A percentile compares a stretch with the other conserved stretches of the same genome.
These are phyloP conservation scores for Neurospora sp. DNA, from an alignment of 495 filamentous ascomycete genomes.

Conservation along the genomic window DNA sequence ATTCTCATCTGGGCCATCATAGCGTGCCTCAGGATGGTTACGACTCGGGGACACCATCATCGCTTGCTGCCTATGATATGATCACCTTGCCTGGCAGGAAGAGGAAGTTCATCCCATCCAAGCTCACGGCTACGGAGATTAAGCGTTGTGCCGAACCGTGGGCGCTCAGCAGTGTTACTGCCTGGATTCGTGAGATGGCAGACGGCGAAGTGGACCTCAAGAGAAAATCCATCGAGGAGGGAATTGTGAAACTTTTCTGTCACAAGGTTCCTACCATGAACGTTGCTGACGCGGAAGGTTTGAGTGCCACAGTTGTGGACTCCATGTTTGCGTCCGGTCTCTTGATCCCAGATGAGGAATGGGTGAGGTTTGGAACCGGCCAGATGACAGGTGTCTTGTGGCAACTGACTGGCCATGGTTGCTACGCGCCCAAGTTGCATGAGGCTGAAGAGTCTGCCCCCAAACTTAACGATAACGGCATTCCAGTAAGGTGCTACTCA, in stretches of 20 bases:
- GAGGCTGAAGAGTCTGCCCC: slow-evolving; percentile 44
- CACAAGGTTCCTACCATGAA: slow-evolving; percentile 99
- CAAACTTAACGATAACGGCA: slow-evolving; percentile 27
- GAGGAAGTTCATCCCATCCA: slow-evolving; percentile 78
- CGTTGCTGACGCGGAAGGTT: slow-evolving; percentile 84
- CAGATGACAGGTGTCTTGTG: slow-evolving; percentile 78
- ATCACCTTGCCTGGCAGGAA: slow-evolving; percentile 61
- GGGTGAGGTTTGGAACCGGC: slow-evolving; percentile 81
- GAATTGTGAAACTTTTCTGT: slow-evolving; percentile 82
- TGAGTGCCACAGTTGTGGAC: slow-evolving; percentile 67
- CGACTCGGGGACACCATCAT: slow-evolving; percentile 41
- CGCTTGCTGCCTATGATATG: slow-evolving; percentile 51
- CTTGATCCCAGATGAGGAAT: slow-evolving; percentile 86
- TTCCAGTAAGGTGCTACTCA: slow-evolving; percentile 77
- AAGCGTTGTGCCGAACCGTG: slow-evolving; percentile 82
- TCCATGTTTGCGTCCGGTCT: slow-evolving; percentile 73
- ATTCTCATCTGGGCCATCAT: slow-evolving; percentile 36
- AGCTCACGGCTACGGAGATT: slow-evolving; percentile 74
- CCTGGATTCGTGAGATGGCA: slow-evolving; percentile 80
- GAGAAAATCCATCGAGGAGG: slow-evolving; percentile 71
- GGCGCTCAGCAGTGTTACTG: slow-evolving; percentile 79
- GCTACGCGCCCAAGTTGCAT: slow-evolving; percentile 79
- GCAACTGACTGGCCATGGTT: slow-evolving; percentile 87
- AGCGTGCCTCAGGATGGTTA: slow-evolving; percentile 37
- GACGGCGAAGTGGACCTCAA: slow-evolving; percentile 78